A percentile compares a stretch with the other conserved stretches of the same genome.
Evolutionary conservation across 2,329 filamentous ascomycete species (phyloP).

Genomic region (Colletotrichum orbiculare): DNA sequence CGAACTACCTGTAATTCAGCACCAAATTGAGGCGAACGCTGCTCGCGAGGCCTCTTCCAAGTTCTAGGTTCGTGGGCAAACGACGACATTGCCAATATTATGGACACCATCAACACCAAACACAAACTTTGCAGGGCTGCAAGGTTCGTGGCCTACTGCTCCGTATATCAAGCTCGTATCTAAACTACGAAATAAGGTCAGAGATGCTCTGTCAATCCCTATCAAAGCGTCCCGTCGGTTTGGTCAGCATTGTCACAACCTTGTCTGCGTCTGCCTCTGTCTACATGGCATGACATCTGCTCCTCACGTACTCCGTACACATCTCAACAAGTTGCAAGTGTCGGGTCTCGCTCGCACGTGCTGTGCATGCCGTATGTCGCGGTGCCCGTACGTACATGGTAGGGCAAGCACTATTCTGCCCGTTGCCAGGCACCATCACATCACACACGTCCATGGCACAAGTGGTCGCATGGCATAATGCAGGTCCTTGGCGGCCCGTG

Average conservation of each 20-base stretch:
- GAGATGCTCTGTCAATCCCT: conserved; percentile 31
- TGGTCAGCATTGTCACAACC: conserved; percentile 1
- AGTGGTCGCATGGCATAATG: conserved; percentile 17
- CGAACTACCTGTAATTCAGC: no score
- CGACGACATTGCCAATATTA: no score
- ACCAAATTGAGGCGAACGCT: no score
- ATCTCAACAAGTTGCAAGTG: no score
- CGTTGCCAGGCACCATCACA: conserved; percentile 4
- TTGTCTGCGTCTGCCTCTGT: no score
- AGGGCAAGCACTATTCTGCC: neutral
- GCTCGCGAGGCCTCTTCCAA: no score
- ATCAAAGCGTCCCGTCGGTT: conserved; percentile 8
- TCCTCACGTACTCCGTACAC: neutral
- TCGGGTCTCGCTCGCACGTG: no score
- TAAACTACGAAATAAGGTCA: conserved; percentile 30
- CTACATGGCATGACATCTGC: no score
- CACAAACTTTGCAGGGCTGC: conserved; percentile 12
- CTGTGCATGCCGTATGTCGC: no score
- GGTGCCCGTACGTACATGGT: no score
- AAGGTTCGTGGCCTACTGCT: neutral
- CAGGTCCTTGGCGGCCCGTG: conserved; percentile 26
- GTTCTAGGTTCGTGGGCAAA: no score
- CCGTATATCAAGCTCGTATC: conserved; percentile 23
- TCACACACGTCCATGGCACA: conserved; percentile 6
- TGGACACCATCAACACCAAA: neutral